Evolutionary conservation across 495 filamentous ascomycete species (phyloP), one percentile per base, ranked within the genome.

Genomic region (Cercophora newfieldiana): DNA sequence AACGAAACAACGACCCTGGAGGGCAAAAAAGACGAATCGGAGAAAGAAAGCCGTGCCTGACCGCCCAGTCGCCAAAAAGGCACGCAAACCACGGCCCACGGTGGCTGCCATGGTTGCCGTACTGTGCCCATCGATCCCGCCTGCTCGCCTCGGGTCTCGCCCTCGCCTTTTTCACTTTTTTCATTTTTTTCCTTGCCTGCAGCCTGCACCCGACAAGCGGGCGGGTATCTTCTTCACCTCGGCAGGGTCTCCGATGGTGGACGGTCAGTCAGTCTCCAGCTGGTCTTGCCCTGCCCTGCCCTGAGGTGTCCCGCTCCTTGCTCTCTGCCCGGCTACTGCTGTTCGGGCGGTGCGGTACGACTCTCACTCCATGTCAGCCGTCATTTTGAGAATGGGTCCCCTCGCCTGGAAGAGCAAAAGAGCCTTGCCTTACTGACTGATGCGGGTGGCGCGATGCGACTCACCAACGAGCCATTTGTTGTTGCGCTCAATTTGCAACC

Each of bases 391-490:
- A 28, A 30, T n/a, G n/a, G n/a, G n/a, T 26, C 3, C 58, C 33
- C 19, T 10, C 21, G 30, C 19, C 30, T 48, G 57, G 29, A 37
- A 47, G 47, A 50, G 37, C 37, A 44, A 44, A 44, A 44, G 37
- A 44, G 37, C 37, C 37, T 16, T 51, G 61, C 48, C 47, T 53
- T 28, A 33, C 61, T 63, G 61, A 66, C 57, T 66, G 56, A 66
- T 48, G 44, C 30, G 64, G 25, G 64, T 66, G 64, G 64, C 54
- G 25, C 64, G 33, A 28, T 60, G 26, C 47, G 26, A 31, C 37
- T 62, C 54, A 49, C 66, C 58, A 25, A 69, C 67, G 63, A 69
- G 67, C 63, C 63, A 69, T 69, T 65, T 66, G 67, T 65, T 68
- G 59, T 64, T 47, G 33, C 12, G 66, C 66, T 48, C 57, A 56